Evolutionary conservation across 352 stramenopile genomes (phyloP).

Genomic region (Globisporangium barbulae): DNA sequence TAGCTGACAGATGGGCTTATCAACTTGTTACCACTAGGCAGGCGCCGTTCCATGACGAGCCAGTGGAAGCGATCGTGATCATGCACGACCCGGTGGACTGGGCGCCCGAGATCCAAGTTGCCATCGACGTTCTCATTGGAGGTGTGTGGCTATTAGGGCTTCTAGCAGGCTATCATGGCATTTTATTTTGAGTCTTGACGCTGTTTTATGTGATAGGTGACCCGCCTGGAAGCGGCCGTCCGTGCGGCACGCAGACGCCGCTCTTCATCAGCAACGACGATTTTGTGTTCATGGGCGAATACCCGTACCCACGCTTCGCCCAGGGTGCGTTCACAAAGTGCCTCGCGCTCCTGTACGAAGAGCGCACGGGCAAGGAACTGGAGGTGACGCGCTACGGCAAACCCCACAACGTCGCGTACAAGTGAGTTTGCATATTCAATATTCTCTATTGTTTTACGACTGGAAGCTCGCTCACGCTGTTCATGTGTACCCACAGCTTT

Average conservation of each 20-base stretch:
- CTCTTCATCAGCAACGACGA: constrained; percentile 87
- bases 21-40: constrained; percentile 20
- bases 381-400: constrained; percentile 84
- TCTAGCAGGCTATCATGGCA: not conserved
- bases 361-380: constrained; percentile 54
- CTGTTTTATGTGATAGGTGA: constrained; percentile 28
- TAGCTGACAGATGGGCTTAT: not conserved
- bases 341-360: constrained; percentile 71
- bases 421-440: constrained; percentile 36
- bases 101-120: constrained; percentile 87
- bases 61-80: constrained; percentile 83
- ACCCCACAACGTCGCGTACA: constrained; percentile 79
- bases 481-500: constrained; percentile 32
- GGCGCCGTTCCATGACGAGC: constrained; percentile 58
- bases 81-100: constrained; percentile 90
- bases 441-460: not conserved
- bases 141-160: constrained; percentile 12
- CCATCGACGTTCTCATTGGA: constrained; percentile 85
- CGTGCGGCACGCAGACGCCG: constrained; percentile 58
- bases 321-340: constrained; percentile 82
- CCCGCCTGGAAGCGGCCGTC: constrained; percentile 53
- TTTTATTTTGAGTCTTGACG: not conserved
- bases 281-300: constrained; percentile 83
- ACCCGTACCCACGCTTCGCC: constrained; percentile 81
- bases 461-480: not conserved